These are phyloP conservation scores for Phytopythium litorale DNA, from an alignment of 352 stramenopile species.

Conservation along the genomic window DNA sequence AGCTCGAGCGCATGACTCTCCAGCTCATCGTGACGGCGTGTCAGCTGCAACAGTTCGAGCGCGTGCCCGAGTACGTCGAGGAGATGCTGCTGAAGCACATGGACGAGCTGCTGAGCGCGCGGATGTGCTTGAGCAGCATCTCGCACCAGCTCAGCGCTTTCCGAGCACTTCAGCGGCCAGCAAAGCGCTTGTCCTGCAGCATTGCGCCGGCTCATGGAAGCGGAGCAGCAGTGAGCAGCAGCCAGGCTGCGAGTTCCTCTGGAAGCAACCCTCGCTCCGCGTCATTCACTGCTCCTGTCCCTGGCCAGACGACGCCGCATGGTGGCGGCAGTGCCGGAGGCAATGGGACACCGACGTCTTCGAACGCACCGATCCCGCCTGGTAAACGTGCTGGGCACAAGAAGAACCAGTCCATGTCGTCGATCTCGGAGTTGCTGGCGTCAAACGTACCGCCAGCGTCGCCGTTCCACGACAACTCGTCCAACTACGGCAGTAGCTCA, in stretches of 20 bases:
- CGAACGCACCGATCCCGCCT: conserved; percentile 18
- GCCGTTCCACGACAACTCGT: conserved; percentile 59
- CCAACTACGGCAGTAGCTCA: conserved; percentile 27
- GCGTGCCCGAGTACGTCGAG: conserved; percentile 68
- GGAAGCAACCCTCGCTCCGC: conserved; percentile 37
- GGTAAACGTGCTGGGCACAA: conserved; percentile 76
- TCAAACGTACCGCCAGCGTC: conserved; percentile 37
- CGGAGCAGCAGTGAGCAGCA: conserved; percentile 21
- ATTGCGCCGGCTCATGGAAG: conserved; percentile 18
- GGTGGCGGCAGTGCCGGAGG: conserved; percentile 11
- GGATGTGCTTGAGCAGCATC: conserved; percentile 71
- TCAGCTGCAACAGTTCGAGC: conserved; percentile 80
- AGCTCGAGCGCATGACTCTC: conserved; percentile 61
- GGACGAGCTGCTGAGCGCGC: conserved; percentile 71
- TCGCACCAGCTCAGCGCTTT: conserved; percentile 70
- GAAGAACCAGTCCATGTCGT: conserved; percentile 89
- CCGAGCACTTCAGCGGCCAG: conserved; percentile 43
- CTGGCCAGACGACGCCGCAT: conserved; percentile 4
- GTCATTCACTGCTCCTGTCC: conserved; percentile 29
- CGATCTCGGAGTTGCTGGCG: conserved; percentile 78
- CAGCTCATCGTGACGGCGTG: conserved; percentile 69
- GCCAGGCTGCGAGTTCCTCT: conserved; percentile 18
- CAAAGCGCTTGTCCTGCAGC: conserved; percentile 20
- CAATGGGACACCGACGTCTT: conserved; percentile 28
- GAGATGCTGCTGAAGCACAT: conserved; percentile 60